These are phyloP conservation scores for Cystobasidium sp. DNA, from an alignment of 1,284 basidiomycete genomes.

Conservation along the genomic window DNA sequence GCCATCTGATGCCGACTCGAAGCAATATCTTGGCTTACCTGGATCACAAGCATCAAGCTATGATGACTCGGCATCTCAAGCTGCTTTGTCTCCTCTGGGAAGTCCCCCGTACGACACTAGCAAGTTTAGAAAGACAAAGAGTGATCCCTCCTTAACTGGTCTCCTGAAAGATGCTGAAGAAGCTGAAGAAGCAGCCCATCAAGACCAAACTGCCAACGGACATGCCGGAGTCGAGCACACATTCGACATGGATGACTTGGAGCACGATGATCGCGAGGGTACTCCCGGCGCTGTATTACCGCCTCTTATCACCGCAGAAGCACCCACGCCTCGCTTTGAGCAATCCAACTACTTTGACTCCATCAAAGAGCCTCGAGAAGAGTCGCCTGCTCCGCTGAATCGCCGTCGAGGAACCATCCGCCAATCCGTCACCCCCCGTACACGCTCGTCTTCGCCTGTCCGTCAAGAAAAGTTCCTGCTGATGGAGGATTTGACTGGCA, in stretches of 20 bases:
- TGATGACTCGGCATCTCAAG: slow-evolving; percentile 12
- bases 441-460: slow-evolving; percentile 57
- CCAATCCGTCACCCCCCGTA: slow-evolving; percentile 21
- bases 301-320: slow-evolving; percentile 55
- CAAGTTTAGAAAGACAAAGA: slow-evolving; percentile 39
- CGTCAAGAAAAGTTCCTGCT: slow-evolving; percentile 97
- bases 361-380: slow-evolving; percentile 27
- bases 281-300: slow-evolving; percentile 28
- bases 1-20: neutral
- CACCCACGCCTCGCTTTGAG: slow-evolving; percentile 51
- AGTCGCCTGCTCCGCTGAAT: slow-evolving; percentile 11
- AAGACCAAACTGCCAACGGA: slow-evolving; percentile 16
- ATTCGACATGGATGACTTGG: slow-evolving; percentile 60
- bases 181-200: slow-evolving; percentile 59
- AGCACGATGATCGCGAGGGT: slow-evolving; percentile 49
- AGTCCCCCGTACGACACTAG: slow-evolving; percentile 18
- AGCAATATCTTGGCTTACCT: slow-evolving; percentile 7
- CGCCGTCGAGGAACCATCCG: slow-evolving; percentile 20
- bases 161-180: slow-evolving; percentile 59
- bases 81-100: neutral
- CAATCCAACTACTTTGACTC: slow-evolving; percentile 44
- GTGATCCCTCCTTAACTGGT: slow-evolving; percentile 41
- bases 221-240: slow-evolving; percentile 56
- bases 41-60: slow-evolving; percentile 40
- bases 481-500: slow-evolving; percentile 97